Conservation (phyloP, 2,329 filamentous ascomycete species). For the Alternaria triticimaculans region DNA sequence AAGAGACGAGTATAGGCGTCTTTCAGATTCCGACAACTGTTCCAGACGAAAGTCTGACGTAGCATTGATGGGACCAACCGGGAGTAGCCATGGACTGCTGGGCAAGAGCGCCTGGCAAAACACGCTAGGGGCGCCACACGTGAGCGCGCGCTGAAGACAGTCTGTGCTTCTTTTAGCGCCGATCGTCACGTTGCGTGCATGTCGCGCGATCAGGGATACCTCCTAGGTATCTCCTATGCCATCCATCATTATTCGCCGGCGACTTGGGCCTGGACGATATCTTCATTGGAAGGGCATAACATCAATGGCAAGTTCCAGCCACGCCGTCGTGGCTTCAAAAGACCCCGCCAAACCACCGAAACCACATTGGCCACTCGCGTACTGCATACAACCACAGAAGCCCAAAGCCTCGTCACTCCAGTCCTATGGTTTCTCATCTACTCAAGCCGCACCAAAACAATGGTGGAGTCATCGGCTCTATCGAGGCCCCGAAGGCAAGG, state of each 20-base stretch:
- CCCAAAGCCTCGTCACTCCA: slow-evolving; percentile 11
- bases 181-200: not conserved
- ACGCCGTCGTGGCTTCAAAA: not conserved
- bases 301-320: slow-evolving; percentile 1
- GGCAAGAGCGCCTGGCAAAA: not conserved
- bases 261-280: not conserved
- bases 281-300: not conserved
- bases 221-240: not conserved
- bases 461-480: slow-evolving; percentile 77
- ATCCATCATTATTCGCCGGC: not conserved
- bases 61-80: not conserved
- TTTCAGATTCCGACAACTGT: not conserved
- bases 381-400: slow-evolving; percentile 20
- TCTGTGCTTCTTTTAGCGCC: slow-evolving; percentile 8
- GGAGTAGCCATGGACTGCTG: not conserved
- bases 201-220: not conserved
- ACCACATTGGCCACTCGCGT: slow-evolving; percentile 29
- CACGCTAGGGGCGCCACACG: slow-evolving; percentile 3
- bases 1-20: not conserved
- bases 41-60: not conserved
- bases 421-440: slow-evolving; percentile 10
- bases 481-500: slow-evolving; percentile 59
- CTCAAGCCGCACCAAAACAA: slow-evolving; percentile 3
- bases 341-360: not conserved
- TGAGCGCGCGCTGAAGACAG: slow-evolving; percentile 5